A percentile compares a stretch with the other conserved stretches of the same genome.
phyloP scores from a whole-genome alignment of 306 rosid genomes.

The Phaseolus lunatus region DNA sequence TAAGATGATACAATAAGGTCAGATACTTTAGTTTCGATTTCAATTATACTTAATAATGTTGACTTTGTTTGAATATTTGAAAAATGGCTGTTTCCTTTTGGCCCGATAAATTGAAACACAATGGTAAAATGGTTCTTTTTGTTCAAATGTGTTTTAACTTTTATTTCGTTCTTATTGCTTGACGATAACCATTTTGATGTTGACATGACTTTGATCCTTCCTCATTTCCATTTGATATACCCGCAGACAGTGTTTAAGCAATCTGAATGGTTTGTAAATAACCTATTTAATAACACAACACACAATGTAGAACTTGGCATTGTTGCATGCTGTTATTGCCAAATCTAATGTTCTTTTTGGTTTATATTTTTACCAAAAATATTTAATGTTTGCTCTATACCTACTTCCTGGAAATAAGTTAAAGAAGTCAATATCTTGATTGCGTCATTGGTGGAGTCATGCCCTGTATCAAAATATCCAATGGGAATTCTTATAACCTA shows the following conservation, averaged over 20 bases:
- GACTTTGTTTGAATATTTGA: conserved; percentile 18
- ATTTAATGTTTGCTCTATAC: too few species aligned
- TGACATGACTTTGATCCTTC: background rate
- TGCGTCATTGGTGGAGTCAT: background rate
- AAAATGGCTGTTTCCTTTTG: background rate
- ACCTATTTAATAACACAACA: background rate
- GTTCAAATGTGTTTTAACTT: background rate
- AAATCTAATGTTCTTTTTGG: background rate
- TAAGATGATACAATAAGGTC: conserved; percentile 32
- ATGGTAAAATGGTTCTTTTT: background rate
- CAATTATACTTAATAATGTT: conserved; percentile 18
- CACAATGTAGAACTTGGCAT: background rate
- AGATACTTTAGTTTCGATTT: background rate
- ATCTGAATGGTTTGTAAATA: background rate
- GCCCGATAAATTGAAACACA: conserved; percentile 7
- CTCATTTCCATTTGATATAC: background rate
- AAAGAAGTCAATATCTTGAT: background rate
- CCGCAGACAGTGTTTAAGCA: background rate
- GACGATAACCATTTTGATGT: background rate
- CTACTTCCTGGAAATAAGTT: conserved; percentile 3
- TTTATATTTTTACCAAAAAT: background rate
- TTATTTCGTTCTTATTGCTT: background rate
- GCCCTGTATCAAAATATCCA: background rate
- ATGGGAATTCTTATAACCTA: background rate
- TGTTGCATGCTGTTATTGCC: background rate